Evolutionary conservation across 106 monocot species (phyloP).

Genomic region (Alisma plantagoaquatica): DNA sequence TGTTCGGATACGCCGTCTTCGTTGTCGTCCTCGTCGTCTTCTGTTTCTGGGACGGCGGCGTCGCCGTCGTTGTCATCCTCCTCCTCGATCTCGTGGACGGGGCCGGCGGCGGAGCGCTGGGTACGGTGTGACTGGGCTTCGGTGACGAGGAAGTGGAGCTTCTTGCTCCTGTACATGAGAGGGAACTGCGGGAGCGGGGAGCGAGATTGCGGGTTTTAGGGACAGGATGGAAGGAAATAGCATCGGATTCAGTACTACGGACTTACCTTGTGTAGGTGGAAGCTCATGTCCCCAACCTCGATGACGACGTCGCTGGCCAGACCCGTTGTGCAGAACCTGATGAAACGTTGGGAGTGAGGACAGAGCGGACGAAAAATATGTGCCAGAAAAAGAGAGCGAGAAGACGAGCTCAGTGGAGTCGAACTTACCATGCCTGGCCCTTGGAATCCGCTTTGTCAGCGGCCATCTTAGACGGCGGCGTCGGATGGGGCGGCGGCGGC

Average conservation of each 20-base stretch:
- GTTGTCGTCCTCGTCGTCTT: constrained; percentile 13
- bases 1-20: constrained; percentile 17
- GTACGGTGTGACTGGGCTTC: no score
- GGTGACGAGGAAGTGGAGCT: constrained; percentile 46
- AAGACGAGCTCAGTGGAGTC: no score
- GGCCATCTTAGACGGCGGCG: no score
- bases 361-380: no score
- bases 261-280: constrained; percentile 87
- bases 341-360: no score
- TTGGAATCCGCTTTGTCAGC: constrained; percentile 26
- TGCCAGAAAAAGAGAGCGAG: no score
- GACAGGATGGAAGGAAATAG: neutral
- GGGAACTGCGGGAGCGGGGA: constrained; percentile 40
- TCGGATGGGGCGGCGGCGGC: no score
- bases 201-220: neutral
- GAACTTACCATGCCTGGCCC: constrained; percentile 70
- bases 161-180: constrained; percentile 68
- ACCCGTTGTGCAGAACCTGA: constrained; percentile 90
- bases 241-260: no score
- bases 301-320: constrained; percentile 78
- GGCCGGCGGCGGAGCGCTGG: no score
- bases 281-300: constrained; percentile 67
- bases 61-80: constrained; percentile 1
- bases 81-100: neutral
- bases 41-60: no score